Base-by-base conservation (phyloP, 805 yeast genomes). In the Saccharomycopsis guyanensis region DNA sequence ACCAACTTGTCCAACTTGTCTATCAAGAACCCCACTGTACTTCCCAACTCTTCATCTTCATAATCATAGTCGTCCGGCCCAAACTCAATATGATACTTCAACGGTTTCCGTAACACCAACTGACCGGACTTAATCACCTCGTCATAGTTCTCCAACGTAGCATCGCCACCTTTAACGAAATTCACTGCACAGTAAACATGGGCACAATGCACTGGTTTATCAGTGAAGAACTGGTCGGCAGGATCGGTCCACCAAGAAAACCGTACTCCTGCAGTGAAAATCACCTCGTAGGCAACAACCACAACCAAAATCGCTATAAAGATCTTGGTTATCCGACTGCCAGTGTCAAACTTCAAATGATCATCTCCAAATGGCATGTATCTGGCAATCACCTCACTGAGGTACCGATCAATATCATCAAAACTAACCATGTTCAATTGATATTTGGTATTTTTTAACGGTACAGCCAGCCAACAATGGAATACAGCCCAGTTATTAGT, bases 121-220 rank as follows among this genome's bases (percentile, higher is more conserved):
- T 45, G 3, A 35, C 42, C 31, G 6, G 19, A 4, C 8, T 41
- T n/a, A 7, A 23, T n/a, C 5, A 36, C 3, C 12, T 32, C 38
- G 8, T 15, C 19, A 13, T 22, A 27, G n/a, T 46, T 18, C 15
- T 42, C 34, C 10, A 25, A 10, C 29, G 29, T 25, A 10, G 20
- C 10, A 45, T 32, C 4, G 20, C 18, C 20, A 13, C 55, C 52
- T 2, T 56, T 50, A 1, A 62, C 47, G 2, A 76, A 57, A 45
- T 77, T 73, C 42, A 82, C 66, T 22, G 73, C 63, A 4, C 78
- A 73, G 51, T 77, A 77, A 1, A 82, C 68, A 60, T 83, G 87
- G 0, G 93, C 88, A 63, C 88, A 83, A 59, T 82, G 91, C 5
- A 80, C 79, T 0, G 91, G 93, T 22, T 76, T 73, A 38, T 82